These are phyloP conservation scores for Hanseniaspora pseudoguilliermondii DNA, from an alignment of 805 yeast genomes.

Conservation along the genomic window DNA sequence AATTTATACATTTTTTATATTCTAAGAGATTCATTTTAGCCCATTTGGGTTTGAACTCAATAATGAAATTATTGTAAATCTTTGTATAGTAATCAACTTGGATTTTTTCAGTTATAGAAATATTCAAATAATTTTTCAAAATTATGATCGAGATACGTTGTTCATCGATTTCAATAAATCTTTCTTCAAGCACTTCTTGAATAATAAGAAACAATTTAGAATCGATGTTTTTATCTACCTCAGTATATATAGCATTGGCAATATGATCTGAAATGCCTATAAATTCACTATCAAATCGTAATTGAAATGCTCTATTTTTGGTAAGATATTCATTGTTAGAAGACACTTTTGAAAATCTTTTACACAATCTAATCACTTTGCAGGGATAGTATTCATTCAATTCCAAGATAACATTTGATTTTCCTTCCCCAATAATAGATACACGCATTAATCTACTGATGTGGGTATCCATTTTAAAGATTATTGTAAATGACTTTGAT, in stretches of 20 bases:
- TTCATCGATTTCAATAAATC: background rate
- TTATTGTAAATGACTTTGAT: background rate
- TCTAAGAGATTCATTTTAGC: background rate
- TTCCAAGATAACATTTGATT: background rate
- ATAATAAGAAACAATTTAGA: background rate
- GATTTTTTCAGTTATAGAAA: background rate
- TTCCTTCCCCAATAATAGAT: background rate
- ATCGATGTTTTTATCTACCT: background rate
- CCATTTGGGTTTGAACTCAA: conserved; percentile 11
- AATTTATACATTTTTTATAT: background rate
- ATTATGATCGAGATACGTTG: background rate
- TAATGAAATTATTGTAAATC: background rate
- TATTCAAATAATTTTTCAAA: background rate
- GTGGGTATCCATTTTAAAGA: background rate
- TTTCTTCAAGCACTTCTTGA: background rate
- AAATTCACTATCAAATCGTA: background rate
- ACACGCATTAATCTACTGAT: too few species aligned
- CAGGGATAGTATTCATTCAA: background rate
- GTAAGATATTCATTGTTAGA: background rate
- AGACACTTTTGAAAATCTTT: background rate
- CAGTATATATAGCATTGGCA: background rate
- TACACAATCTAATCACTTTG: background rate
- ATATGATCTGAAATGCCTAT: background rate
- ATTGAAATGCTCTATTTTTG: background rate
- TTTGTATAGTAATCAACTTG: conserved; percentile 3